These are phyloP conservation scores for Ceratocystis albifundus DNA, from an alignment of 2,329 filamentous ascomycete species.

Conservation along the genomic window DNA sequence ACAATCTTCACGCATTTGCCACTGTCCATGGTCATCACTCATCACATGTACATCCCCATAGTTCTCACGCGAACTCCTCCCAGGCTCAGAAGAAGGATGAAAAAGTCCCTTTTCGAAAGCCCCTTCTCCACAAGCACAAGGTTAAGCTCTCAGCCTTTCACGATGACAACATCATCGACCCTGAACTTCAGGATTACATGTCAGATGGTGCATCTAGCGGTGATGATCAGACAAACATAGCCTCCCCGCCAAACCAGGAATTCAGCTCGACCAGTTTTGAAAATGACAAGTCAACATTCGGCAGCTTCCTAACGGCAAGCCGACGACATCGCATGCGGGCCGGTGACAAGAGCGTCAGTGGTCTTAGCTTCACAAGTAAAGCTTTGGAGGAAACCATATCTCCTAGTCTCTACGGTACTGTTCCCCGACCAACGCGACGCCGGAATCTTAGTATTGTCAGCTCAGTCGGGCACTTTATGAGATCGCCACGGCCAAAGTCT, in stretches of 20 bases:
- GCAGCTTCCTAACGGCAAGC: conserved; percentile 58
- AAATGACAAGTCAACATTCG: conserved; percentile 59
- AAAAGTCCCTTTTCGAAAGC: conserved; percentile 22
- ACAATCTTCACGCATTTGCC: conserved; percentile 41
- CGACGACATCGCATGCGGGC: conserved; percentile 61
- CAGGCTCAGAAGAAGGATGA: conserved; percentile 14
- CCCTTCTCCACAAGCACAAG: conserved; percentile 64
- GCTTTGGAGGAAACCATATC: conserved; percentile 56
- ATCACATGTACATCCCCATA: background rate
- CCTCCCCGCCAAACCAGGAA: conserved; percentile 43
- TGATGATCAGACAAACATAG: conserved; percentile 81
- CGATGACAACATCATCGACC: conserved; percentile 96
- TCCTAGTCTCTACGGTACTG: conserved; percentile 14
- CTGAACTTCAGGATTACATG: conserved; percentile 87
- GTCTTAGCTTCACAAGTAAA: conserved; percentile 56
- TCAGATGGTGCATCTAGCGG: conserved; percentile 81
- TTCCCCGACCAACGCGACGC: conserved; percentile 37
- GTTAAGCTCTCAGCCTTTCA: conserved; percentile 80
- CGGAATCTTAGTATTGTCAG: conserved; percentile 80
- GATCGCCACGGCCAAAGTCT: conserved; percentile 58
- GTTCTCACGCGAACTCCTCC: background rate
- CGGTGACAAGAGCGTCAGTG: conserved; percentile 65
- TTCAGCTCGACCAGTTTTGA: conserved; percentile 47
- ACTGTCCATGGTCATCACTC: conserved; percentile 8
- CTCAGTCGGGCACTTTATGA: conserved; percentile 52